Percentiles rank a stretch among this genome's conserved stretches.
phyloP scores from a whole-genome alignment of 192 early-diverging fungal genomes.

The Powellomyces hirtus region DNA sequence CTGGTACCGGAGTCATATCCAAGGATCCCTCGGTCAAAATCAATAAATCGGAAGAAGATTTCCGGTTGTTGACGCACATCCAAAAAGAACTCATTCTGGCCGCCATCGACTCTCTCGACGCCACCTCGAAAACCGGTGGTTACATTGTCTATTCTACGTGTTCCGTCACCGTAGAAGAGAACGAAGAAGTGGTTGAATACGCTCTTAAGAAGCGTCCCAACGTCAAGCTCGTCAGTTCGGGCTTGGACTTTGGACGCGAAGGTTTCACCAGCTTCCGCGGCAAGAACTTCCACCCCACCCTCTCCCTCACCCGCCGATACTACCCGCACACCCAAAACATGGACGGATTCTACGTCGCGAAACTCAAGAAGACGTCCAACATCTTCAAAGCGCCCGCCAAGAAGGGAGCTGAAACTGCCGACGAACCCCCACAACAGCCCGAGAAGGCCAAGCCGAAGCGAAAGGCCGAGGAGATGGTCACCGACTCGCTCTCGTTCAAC shows the following conservation, averaged over 20 bases:
- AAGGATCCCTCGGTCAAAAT: constrained; percentile 95
- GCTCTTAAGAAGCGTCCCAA: constrained; percentile 92
- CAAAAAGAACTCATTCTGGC: constrained; percentile 95
- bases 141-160: constrained; percentile 99
- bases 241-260: constrained; percentile 90
- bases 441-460: constrained; percentile 31
- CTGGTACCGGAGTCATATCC: constrained; percentile 97
- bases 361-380: constrained; percentile 93
- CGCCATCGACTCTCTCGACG: constrained; percentile 97
- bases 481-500: constrained; percentile 51
- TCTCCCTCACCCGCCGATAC: constrained; percentile 82
- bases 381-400: constrained; percentile 54
- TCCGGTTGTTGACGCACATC: constrained; percentile 85
- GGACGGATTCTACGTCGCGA: constrained; percentile 99
- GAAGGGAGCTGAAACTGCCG: constrained; percentile 39
- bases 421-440: background rate
- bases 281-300: constrained; percentile 78
- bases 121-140: constrained; percentile 88
- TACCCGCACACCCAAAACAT: constrained; percentile 99
- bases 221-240: constrained; percentile 85
- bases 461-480: background rate
- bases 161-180: constrained; percentile 96
- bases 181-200: constrained; percentile 96
- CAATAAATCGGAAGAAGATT: constrained; percentile 91
- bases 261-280: constrained; percentile 89